Evolutionary conservation across 176 grass and related monocot species (phyloP).

Genomic region (Eragrostis nindensis): DNA sequence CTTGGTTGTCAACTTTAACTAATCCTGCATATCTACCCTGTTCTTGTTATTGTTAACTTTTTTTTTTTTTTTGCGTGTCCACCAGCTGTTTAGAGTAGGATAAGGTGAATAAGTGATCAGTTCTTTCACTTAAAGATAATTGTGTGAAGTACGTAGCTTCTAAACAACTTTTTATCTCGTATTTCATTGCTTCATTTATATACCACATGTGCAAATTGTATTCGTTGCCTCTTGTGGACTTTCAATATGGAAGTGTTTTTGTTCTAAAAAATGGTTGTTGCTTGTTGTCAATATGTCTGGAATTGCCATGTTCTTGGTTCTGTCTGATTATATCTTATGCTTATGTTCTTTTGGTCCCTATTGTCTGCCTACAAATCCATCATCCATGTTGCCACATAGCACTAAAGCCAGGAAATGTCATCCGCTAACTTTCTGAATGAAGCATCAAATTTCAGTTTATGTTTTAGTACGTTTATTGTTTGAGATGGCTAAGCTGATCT

Average conservation of each 20-base stretch:
- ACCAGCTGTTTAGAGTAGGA: background rate
- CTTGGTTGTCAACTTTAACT: background rate
- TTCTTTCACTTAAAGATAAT: background rate
- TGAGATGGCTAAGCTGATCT: background rate
- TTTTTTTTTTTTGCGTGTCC: background rate
- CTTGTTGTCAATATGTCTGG: background rate
- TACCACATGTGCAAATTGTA: too few relatives aligned
- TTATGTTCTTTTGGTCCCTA: background rate
- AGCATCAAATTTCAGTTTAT: background rate
- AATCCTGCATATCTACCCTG: background rate
- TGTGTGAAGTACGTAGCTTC: background rate
- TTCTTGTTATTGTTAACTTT: background rate
- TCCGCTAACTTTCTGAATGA: constrained; percentile 8
- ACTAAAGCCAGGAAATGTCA: background rate
- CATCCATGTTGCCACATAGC: background rate
- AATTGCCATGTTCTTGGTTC: background rate
- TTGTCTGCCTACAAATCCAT: too few relatives aligned
- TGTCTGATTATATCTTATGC: background rate
- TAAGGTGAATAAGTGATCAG: background rate
- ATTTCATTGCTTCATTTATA: too few relatives aligned
- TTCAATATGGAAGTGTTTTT: background rate
- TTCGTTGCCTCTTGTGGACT: background rate
- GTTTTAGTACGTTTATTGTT: background rate
- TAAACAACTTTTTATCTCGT: background rate
- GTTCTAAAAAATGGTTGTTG: background rate